These are phyloP conservation scores for Drechslera avenae DNA, from an alignment of 2,329 filamentous ascomycete genomes.

Conservation along the genomic window DNA sequence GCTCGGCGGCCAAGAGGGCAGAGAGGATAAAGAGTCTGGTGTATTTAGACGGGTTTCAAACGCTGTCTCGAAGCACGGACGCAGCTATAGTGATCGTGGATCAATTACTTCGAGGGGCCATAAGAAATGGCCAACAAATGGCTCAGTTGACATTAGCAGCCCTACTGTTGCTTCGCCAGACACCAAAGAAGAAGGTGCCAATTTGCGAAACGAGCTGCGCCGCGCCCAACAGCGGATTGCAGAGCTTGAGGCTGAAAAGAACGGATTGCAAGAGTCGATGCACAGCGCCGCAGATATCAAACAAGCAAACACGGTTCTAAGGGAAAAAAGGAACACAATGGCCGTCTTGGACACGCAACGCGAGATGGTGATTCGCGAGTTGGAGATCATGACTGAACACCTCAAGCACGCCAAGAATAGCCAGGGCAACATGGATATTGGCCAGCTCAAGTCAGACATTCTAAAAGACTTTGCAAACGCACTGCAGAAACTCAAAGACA, in stretches of 20 bases:
- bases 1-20: conserved; percentile 71
- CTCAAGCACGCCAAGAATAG: conserved; percentile 84
- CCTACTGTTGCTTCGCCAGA: conserved; percentile 67
- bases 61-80: conserved; percentile 82
- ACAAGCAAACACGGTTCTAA: conserved; percentile 82
- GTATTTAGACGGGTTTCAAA: conserved; percentile 90
- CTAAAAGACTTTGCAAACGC: conserved; percentile 67
- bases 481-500: conserved; percentile 75
- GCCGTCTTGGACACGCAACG: conserved; percentile 92
- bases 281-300: conserved; percentile 67
- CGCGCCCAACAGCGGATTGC: conserved; percentile 83
- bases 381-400: conserved; percentile 87
- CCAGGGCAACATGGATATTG: conserved; percentile 76
- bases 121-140: conserved; percentile 51
- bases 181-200: conserved; percentile 52
- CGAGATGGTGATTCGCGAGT: conserved; percentile 90
- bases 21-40: conserved; percentile 46
- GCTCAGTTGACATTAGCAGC: conserved; percentile 66
- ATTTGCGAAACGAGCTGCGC: conserved; percentile 72
- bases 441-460: conserved; percentile 68
- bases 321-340: conserved; percentile 94
- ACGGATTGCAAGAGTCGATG: conserved; percentile 56
- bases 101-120: conserved; percentile 43
- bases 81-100: conserved; percentile 75
- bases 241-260: conserved; percentile 83